Base-by-base conservation (phyloP, 2,329 filamentous ascomycete species). In the Botrytis byssoidea region DNA sequence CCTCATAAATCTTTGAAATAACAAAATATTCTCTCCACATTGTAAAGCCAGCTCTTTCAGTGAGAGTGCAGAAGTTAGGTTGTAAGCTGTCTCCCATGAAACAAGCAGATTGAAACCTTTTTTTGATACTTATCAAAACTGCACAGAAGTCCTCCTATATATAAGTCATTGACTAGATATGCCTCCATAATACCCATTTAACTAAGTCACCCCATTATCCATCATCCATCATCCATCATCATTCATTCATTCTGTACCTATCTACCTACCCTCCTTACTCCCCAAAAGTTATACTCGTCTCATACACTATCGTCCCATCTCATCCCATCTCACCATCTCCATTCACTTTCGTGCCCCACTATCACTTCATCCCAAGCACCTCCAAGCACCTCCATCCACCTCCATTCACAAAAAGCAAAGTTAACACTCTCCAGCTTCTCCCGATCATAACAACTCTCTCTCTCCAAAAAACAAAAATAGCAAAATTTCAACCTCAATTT, bases 21-120 rank as follows among this genome's bases (percentile, higher is more conserved):
- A n/a, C 3, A n/a, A 55, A 55, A 12, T 14, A 22, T 2, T 2
- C 18, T 46, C 44, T 46, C 7, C 1, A 8, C 2, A 9, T 46
- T 46, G 7, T 22, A 46, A n/a, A 25, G 2, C 48, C 10, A 51
- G 25, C 25, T 14, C 1, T 51, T 14, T 2, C 48, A 25, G 46
- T 25, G 3, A 8, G 10, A 48, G 46, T 0, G 20, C 12, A n/a
- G 10, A 51, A 3, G 0, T 25, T 2, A 6, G 1, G 4, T n/a
- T 51, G 48, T 14, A 2, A 51, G 25, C 14, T 51, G 9, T 14
- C 22, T 51, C 25, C 46, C 1, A 22, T 48, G 20, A 9, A 48
- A 9, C 9, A 48, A 48, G 46, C 9, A 48, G 20, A 25, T 9
- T 25, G 46, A 25, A 48, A 0, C 1, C 44, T 7, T 4, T 16